Conservation (phyloP, 2,329 filamentous ascomycete genomes). For the Nectriaceae sp. region DNA sequence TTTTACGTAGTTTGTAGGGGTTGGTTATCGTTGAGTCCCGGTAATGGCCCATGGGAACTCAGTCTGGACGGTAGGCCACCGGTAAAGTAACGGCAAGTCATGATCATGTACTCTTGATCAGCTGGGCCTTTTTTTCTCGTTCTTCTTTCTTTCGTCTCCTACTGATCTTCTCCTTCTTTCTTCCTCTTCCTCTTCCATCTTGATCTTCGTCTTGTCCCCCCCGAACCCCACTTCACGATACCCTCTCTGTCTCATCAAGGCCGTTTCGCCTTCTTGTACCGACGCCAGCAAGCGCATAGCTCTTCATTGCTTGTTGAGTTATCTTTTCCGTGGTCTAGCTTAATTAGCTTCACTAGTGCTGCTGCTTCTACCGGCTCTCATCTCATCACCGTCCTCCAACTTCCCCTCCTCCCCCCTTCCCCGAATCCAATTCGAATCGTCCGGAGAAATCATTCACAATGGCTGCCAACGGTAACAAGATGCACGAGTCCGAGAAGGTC, state of each 20-base stretch:
- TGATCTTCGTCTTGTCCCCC: slow-evolving; percentile 11
- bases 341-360: slow-evolving; percentile 19
- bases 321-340: no score
- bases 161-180: slow-evolving; percentile 15
- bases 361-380: slow-evolving; percentile 14
- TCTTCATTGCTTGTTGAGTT: no score
- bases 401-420: slow-evolving; percentile 15
- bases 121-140: slow-evolving; percentile 8
- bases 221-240: slow-evolving; percentile 14
- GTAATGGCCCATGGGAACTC: neutral
- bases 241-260: slow-evolving; percentile 12
- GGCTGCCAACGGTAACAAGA: slow-evolving; percentile 43
- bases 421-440: slow-evolving; percentile 13
- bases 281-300: no score
- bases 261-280: slow-evolving; percentile 2
- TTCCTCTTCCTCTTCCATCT: slow-evolving; percentile 8
- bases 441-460: slow-evolving; percentile 29
- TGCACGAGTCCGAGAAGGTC: slow-evolving; percentile 71
- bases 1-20: neutral
- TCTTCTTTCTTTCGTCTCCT: slow-evolving; percentile 9
- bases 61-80: no score
- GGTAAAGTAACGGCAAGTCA: no score
- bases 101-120: no score
- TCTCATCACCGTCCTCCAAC: slow-evolving; percentile 5
- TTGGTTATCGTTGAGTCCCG: neutral